Evolutionary conservation across 225 moss, liverwort and hornwort species (phyloP), one percentile per base, ranked within the genome.

Genomic region (Marchantia paleacea): DNA sequence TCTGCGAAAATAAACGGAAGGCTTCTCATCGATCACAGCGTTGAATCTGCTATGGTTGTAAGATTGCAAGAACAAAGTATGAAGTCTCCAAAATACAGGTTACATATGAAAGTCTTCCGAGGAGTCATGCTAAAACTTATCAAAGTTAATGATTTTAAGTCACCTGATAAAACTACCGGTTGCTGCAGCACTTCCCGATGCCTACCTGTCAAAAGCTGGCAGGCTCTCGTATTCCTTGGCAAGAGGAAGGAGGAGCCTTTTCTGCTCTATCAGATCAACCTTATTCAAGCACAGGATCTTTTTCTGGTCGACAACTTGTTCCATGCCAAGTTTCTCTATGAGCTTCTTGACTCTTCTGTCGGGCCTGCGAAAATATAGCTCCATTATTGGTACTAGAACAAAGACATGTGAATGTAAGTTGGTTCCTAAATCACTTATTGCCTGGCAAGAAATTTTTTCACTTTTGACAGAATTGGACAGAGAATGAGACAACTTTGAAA

Each of bases 271-370:
- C 72, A 94, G 75, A 79, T 99, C 95, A 72, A 99, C 99, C 89
- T 99, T 99, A 50, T 99, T 95, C 65, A 95, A 87, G 83, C 90
- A 91, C 53, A 94, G 82, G 31, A 99, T 82, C 84, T 88, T 95
- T 82, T 94, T 95, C 80, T 95, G 93, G 58, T 91, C 90, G 19
- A 79, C 86, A 22, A 85, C 90, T 78, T 91, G 87, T 70, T 99
- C 95, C 49, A 72, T 90, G 50, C 95, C 99, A 55, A 99, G 88
- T 74, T 99, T 99, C 86, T 94, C 95, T 79, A 94, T 88, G 76
- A 99, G 82, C 39, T 92, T 90, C 82, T 80, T 76, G 7, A 99
- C 95, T 84, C 95, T 92, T 84, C 88, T 92, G 78, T 99, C 99
- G 80, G 93, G 93, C 84, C 95, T 99, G 92, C 18, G 52, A 72